phyloP scores from a whole-genome alignment of 2,329 filamentous ascomycete species.

The Stenocarpella maydis region DNA sequence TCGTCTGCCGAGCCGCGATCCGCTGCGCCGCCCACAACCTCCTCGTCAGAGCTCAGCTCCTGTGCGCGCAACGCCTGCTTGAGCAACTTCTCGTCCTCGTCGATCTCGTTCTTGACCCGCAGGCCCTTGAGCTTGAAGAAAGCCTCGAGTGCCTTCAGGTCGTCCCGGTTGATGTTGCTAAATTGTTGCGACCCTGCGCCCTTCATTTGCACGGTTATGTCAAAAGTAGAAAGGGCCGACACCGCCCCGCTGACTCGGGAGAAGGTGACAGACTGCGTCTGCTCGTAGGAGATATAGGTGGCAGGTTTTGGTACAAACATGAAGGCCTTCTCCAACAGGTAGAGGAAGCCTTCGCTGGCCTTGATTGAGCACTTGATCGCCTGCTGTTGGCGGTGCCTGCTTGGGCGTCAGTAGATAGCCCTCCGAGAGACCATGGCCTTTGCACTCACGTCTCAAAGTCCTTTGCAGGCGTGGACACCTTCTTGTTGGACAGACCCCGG shows the following conservation, averaged over 20 bases:
- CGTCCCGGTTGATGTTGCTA: constrained; percentile 98
- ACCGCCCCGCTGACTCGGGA: constrained; percentile 94
- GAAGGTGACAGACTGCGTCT: constrained; percentile 90
- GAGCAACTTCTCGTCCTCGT: constrained; percentile 85
- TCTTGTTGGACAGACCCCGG: constrained; percentile 92
- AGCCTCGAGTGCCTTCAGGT: constrained; percentile 93
- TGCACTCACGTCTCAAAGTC: constrained; percentile 80
- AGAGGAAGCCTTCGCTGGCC: constrained; percentile 96
- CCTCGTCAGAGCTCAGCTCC: constrained; percentile 85
- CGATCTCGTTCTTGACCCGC: constrained; percentile 98
- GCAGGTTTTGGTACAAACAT: constrained; percentile 99
- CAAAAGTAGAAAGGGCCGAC: constrained; percentile 93
- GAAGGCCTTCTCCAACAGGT: constrained; percentile 97
- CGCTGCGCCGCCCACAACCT: constrained; percentile 72
- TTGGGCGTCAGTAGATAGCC: constrained; percentile 34
- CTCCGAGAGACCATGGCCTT: neutral
- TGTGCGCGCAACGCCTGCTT: constrained; percentile 85
- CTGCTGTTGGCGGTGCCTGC: constrained; percentile 85
- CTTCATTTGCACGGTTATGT: constrained; percentile 94
- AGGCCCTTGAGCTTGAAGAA: constrained; percentile 98
- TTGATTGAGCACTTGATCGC: constrained; percentile 99
- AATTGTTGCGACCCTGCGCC: constrained; percentile 92
- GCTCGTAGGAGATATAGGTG: constrained; percentile 95
- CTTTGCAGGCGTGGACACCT: constrained; percentile 90
- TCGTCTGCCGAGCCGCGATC: constrained; percentile 94